These are phyloP conservation scores for Hypoxylon sp. DNA, from an alignment of 2,329 filamentous ascomycete species.

Conservation along the genomic window DNA sequence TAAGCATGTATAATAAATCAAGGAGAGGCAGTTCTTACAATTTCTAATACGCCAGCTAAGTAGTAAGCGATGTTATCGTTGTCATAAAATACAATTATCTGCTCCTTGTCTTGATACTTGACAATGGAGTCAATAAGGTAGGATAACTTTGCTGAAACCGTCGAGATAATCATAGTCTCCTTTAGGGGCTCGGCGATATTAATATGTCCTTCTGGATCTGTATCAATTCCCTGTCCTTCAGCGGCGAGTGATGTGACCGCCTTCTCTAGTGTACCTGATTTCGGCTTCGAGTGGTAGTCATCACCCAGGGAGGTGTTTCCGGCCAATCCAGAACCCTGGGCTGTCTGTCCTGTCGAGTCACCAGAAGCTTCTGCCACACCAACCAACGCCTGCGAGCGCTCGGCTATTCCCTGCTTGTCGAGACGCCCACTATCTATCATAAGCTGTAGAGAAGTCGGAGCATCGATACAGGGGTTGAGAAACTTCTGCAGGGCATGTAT, in stretches of 20 bases:
- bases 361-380: slow-evolving; percentile 34
- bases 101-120: slow-evolving; percentile 74
- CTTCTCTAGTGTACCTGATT: slow-evolving; percentile 33
- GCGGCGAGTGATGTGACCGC: slow-evolving; percentile 1
- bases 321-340: slow-evolving; percentile 36
- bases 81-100: slow-evolving; percentile 93
- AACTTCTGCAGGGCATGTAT: slow-evolving; percentile 62
- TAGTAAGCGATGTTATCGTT: slow-evolving; percentile 88
- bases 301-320: slow-evolving; percentile 42
- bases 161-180: slow-evolving; percentile 74
- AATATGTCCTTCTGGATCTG: slow-evolving; percentile 53
- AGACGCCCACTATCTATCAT: slow-evolving; percentile 59
- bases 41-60: slow-evolving; percentile 81
- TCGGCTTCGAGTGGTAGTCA: slow-evolving; percentile 41
- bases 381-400: slow-evolving; percentile 47
- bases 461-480: slow-evolving; percentile 55
- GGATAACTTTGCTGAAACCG: slow-evolving; percentile 84
- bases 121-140: slow-evolving; percentile 81
- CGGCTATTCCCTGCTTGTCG: slow-evolving; percentile 49
- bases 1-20: slow-evolving; percentile 10
- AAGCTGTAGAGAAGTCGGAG: slow-evolving; percentile 55
- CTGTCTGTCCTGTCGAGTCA: slow-evolving; percentile 21
- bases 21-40: slow-evolving; percentile 54
- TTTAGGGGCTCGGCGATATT: slow-evolving; percentile 61
- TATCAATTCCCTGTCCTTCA: slow-evolving; percentile 11